Evolutionary conservation across 306 rosid species (phyloP), one percentile per base, ranked within the genome.

Genomic region (Aeschynomene evenia): DNA sequence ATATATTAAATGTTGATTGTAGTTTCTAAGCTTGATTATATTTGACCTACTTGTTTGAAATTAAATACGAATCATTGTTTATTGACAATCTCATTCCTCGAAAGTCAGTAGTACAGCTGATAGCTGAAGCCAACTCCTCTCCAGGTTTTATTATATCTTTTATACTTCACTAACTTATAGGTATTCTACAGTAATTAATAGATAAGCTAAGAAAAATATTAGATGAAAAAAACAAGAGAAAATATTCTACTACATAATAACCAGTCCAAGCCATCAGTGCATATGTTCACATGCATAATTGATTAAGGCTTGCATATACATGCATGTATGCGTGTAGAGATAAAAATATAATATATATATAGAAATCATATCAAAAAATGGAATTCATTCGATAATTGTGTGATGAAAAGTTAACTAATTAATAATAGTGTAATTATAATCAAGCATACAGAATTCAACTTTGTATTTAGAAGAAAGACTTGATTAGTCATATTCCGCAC

Each of bases 111-210:
- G n/a, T 43, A 82, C 83, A 79, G 84, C 85, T 76, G 64, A 82
- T 81, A 79, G 84, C 85, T 76, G 64, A 82, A 33, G 58, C 79
- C 79, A 73, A 51, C 70, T 63, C 61, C 69, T 31, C 70, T 77
- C 83, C 40, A 23, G 75, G 73, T 67, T 28, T 77, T 75, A 55
- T 63, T 29, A 29, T 52, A 29, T 52, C 36, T 72, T 40, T 52
- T 50, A 16, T n/a, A n/a, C n/a, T n/a, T 42, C 61, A 40, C 28
- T 16, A 39, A 53, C 58, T 28, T 31, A 20, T 13, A 46, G 4
- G 40, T 31, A 15, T 26, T 46, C 10, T 26, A 24, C 13, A 2
- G 12, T 39, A 37, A 20, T 19, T 5, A 24, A 34, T 24, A n/a
- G n/a, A n/a, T n/a, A n/a, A n/a, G n/a, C n/a, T n/a, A 31, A 1